Evolutionary conservation across 495 filamentous ascomycete species (phyloP).

Genomic region (Daldinia loculata): DNA sequence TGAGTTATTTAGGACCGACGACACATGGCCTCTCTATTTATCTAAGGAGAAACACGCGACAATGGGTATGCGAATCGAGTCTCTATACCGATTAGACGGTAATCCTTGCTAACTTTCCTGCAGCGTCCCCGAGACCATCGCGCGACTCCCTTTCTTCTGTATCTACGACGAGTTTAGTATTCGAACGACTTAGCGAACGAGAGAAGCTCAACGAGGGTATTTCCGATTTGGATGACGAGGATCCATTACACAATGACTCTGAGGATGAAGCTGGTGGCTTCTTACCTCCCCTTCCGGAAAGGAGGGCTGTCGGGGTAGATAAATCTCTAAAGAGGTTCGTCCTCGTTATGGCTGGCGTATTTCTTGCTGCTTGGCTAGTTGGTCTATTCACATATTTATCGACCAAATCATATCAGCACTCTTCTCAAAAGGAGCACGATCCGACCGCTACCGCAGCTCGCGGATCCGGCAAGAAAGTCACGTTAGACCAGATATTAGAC

Average conservation of each 20-base stretch:
- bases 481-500: constrained; percentile 77
- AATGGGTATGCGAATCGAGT: constrained; percentile 31
- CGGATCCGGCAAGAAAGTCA: constrained; percentile 79
- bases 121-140: constrained; percentile 55
- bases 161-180: constrained; percentile 79
- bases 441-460: constrained; percentile 68
- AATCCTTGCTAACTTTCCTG: constrained; percentile 8
- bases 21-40: constrained; percentile 29
- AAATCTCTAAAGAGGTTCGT: constrained; percentile 70
- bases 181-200: constrained; percentile 73
- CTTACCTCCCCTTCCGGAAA: constrained; percentile 45
- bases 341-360: constrained; percentile 71
- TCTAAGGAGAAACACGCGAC: constrained; percentile 15
- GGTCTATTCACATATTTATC: constrained; percentile 79
- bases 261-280: constrained; percentile 58
- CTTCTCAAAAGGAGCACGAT: constrained; percentile 69
- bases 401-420: constrained; percentile 69
- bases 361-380: constrained; percentile 80
- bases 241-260: constrained; percentile 52
- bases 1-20: neutral
- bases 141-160: constrained; percentile 70
- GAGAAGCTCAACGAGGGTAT: constrained; percentile 49
- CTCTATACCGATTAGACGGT: neutral
- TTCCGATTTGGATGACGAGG: constrained; percentile 54
- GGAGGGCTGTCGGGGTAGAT: constrained; percentile 58